A percentile compares a stretch with the other conserved stretches of the same genome.
These are phyloP conservation scores for Cryphonectria naterciae DNA, from an alignment of 2,329 filamentous ascomycete genomes.

Conservation along the genomic window DNA sequence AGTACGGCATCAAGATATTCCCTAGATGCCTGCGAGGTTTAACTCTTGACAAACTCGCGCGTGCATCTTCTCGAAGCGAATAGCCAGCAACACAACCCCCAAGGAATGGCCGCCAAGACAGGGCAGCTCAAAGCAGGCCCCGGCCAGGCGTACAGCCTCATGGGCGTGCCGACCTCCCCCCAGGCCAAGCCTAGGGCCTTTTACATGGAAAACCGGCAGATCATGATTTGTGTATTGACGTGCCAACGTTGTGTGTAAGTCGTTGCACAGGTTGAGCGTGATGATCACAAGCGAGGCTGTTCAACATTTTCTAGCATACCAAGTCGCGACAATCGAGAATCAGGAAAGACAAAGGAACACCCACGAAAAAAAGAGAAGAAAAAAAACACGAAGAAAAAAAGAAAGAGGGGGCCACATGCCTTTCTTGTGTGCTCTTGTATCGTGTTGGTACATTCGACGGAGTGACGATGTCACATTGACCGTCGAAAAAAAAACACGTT, in stretches of 20 bases:
- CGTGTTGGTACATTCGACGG: not conserved
- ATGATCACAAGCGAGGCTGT: not conserved
- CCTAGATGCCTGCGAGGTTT: not conserved
- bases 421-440: not conserved
- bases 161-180: not conserved
- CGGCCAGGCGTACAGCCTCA: not conserved
- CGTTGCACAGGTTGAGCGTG: not conserved
- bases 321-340: not conserved
- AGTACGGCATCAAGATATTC: slow-evolving; percentile 4
- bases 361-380: not conserved
- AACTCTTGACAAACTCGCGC: not conserved
- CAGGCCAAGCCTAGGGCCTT: not conserved
- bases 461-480: not conserved
- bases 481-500: not conserved
- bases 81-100: not conserved
- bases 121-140: not conserved
- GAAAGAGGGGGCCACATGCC: too few relatives aligned
- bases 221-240: not conserved
- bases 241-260: not conserved
- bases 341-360: not conserved
- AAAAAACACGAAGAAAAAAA: too few relatives aligned
- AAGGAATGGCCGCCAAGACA: not conserved
- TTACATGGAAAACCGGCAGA: not conserved
- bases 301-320: not conserved
- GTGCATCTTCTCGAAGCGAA: not conserved